phyloP scores from a whole-genome alignment of 2,329 filamentous ascomycete species.

The Colletotrichum tamarilloi region DNA sequence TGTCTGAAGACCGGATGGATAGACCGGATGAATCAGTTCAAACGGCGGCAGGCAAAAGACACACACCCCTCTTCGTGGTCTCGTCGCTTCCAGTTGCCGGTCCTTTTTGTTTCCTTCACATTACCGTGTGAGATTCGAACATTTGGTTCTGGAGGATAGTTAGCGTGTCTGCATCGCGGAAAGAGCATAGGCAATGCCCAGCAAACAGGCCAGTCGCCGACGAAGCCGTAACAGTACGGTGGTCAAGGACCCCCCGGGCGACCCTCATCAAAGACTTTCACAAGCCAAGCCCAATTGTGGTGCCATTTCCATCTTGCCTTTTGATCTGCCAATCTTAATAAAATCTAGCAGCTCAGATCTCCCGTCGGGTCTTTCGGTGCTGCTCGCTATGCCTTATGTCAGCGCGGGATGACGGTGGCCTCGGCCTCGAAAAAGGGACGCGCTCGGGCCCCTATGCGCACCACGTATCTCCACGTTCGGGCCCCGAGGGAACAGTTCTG shows the following conservation, averaged over 20 bases:
- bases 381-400: constrained; percentile 24
- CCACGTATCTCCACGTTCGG: neutral
- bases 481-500: neutral
- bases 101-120: neutral
- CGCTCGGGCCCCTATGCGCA: constrained; percentile 19
- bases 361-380: neutral
- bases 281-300: constrained; percentile 13
- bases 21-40: constrained; percentile 1
- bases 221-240: neutral
- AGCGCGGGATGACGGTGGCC: constrained; percentile 20
- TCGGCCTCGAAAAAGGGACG: constrained; percentile 6
- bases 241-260: constrained; percentile 4
- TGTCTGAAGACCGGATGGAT: neutral
- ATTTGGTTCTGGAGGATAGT: neutral
- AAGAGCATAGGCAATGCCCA: neutral
- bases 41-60: neutral
- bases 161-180: neutral
- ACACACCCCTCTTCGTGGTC: constrained; percentile 5
- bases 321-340: constrained; percentile 28
- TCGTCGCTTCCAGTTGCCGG: constrained; percentile 5
- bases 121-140: neutral
- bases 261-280: neutral
- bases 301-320: constrained; percentile 15
- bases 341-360: constrained; percentile 12
- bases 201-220: neutral